These are phyloP conservation scores for Globisporangium canariense DNA, from an alignment of 352 stramenopile species.

Conservation along the genomic window DNA sequence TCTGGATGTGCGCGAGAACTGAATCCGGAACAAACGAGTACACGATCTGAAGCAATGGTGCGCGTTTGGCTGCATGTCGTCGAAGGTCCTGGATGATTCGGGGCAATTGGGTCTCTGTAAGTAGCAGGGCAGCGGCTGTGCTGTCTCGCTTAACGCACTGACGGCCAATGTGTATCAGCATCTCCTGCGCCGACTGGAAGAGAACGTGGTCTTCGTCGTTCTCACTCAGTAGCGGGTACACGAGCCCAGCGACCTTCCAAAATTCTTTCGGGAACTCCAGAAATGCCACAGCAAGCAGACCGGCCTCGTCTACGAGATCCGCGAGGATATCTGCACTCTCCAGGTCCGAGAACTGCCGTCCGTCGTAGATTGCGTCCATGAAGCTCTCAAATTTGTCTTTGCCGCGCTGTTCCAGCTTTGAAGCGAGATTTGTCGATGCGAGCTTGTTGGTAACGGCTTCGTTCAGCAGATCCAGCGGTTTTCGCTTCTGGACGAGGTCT, in stretches of 20 bases:
- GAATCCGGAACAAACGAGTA: slow-evolving; percentile 60
- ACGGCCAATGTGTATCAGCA: slow-evolving; percentile 38
- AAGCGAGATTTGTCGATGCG: slow-evolving; percentile 18
- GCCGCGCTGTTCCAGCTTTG: slow-evolving; percentile 31
- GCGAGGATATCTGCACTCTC: slow-evolving; percentile 34
- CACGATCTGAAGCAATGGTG: slow-evolving; percentile 47
- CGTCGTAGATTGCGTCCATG: slow-evolving; percentile 43
- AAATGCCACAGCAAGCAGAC: slow-evolving; percentile 55
- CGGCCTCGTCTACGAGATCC: slow-evolving; percentile 41
- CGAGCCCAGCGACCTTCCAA: slow-evolving; percentile 62
- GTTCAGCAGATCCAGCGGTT: slow-evolving; percentile 61
- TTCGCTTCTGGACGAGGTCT: slow-evolving; percentile 54
- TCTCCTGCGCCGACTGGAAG: slow-evolving; percentile 30
- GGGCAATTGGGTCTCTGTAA: slow-evolving; percentile 57
- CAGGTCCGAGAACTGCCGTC: slow-evolving; percentile 32
- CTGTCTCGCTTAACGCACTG: slow-evolving; percentile 49
- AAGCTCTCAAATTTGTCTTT: slow-evolving; percentile 77
- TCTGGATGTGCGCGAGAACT: slow-evolving; percentile 60
- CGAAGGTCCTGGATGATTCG: slow-evolving; percentile 32
- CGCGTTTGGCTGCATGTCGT: slow-evolving; percentile 36
- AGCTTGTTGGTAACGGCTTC: slow-evolving; percentile 43
- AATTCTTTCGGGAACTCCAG: slow-evolving; percentile 82
- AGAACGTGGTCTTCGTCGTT: slow-evolving; percentile 41
- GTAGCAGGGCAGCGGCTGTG: slow-evolving; percentile 37
- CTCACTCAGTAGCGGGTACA: slow-evolving; percentile 50